Evolutionary conservation across 208 protist genomes (phyloP).

Genomic region (Crithidia sp.): DNA sequence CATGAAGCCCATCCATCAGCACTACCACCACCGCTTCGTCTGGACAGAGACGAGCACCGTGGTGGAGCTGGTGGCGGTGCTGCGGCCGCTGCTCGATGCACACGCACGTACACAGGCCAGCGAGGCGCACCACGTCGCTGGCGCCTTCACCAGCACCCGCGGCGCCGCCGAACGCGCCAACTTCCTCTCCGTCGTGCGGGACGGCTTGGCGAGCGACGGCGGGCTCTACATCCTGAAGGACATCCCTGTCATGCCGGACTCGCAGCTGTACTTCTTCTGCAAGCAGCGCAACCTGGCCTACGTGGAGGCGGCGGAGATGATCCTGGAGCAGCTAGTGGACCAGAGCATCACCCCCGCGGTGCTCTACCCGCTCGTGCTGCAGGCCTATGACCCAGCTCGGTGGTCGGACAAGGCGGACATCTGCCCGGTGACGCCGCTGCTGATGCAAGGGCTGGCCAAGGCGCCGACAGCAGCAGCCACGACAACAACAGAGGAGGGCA

Average conservation of each 20-base stretch:
- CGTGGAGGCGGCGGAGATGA: conserved; percentile 64
- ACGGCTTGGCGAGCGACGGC: conserved; percentile 80
- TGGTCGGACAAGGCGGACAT: conserved; percentile 64
- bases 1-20: conserved; percentile 36
- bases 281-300: conserved; percentile 59
- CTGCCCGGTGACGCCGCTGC: conserved; percentile 66
- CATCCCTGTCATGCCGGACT: conserved; percentile 66
- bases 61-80: conserved; percentile 40
- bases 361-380: conserved; percentile 59
- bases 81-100: conserved; percentile 29
- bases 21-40: conserved; percentile 65
- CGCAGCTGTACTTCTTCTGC: conserved; percentile 65
- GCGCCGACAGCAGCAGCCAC: not conserved
- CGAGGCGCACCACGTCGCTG: conserved; percentile 5
- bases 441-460: conserved; percentile 1
- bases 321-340: conserved; percentile 85
- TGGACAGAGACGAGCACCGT: conserved; percentile 51
- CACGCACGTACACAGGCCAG: conserved; percentile 6
- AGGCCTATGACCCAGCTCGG: conserved; percentile 72
- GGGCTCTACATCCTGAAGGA: conserved; percentile 78
- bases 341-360: conserved; percentile 48
- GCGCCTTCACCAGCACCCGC: conserved; percentile 70
- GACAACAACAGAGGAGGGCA: not conserved
- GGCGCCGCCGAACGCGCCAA: conserved; percentile 36
- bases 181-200: conserved; percentile 76